These are phyloP conservation scores for Yamadazyma atlantica DNA, from an alignment of 1,139 yeast species.

Conservation along the genomic window DNA sequence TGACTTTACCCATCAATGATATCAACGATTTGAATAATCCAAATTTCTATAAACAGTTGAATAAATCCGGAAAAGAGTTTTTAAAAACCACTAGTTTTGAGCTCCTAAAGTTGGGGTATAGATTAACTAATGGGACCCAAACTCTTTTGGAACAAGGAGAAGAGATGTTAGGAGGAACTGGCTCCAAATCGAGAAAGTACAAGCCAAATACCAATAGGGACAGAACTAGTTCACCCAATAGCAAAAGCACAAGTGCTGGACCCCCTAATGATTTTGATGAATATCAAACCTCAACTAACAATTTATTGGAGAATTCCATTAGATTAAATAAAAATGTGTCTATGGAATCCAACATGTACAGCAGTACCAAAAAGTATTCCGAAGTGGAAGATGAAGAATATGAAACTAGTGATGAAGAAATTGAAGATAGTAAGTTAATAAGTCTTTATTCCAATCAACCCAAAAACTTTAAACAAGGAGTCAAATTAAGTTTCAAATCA, in stretches of 20 bases:
- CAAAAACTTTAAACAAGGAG: slow-evolving; percentile 63
- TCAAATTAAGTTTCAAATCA: slow-evolving; percentile 69
- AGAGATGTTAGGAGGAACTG: slow-evolving; percentile 68
- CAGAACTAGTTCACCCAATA: slow-evolving; percentile 2
- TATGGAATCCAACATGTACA: slow-evolving; percentile 12
- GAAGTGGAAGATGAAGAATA: slow-evolving; percentile 17
- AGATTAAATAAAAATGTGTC: slow-evolving; percentile 10
- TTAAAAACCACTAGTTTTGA: slow-evolving; percentile 82
- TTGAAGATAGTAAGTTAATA: slow-evolving; percentile 48
- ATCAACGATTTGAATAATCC: slow-evolving; percentile 54
- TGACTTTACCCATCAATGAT: slow-evolving; percentile 72
- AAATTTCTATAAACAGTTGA: slow-evolving; percentile 64
- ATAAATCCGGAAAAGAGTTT: slow-evolving; percentile 76
- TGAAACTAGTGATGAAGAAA: slow-evolving; percentile 26
- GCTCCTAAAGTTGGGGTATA: slow-evolving; percentile 77
- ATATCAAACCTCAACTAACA: slow-evolving; percentile 6
- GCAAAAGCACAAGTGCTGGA: no score
- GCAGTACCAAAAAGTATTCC: slow-evolving; percentile 11
- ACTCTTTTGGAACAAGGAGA: slow-evolving; percentile 79
- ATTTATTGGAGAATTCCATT: slow-evolving; percentile 15
- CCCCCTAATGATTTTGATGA: slow-evolving; percentile 21
- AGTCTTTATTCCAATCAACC: slow-evolving; percentile 91
- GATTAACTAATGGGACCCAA: slow-evolving; percentile 87
- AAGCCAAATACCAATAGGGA: slow-evolving; percentile 4
- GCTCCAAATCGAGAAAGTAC: slow-evolving; percentile 41